phyloP scores from a whole-genome alignment of 2,329 filamentous ascomycete genomes.

The Epicoccum sorghinum region DNA sequence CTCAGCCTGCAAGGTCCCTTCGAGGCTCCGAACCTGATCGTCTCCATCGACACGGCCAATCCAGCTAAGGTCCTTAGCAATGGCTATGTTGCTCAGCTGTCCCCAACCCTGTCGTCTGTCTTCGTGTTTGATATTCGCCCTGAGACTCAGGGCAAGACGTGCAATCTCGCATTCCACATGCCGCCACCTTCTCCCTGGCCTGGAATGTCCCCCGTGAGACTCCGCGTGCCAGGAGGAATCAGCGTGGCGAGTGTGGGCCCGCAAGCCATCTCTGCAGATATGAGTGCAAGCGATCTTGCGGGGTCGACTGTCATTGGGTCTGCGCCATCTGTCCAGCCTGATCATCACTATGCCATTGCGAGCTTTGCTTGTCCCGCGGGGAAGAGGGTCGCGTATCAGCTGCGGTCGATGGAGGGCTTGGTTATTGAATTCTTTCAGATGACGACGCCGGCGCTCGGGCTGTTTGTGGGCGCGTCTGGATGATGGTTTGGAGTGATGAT shows the following conservation, averaged over 20 bases:
- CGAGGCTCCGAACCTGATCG: slow-evolving; percentile 47
- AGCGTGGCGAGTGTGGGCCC: slow-evolving; percentile 31
- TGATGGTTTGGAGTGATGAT: not conserved
- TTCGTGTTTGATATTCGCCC: slow-evolving; percentile 57
- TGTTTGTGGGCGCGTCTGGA: slow-evolving; percentile 28
- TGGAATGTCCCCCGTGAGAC: slow-evolving; percentile 44
- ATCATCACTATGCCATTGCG: slow-evolving; percentile 27
- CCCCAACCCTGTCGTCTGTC: slow-evolving; percentile 46
- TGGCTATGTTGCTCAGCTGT: slow-evolving; percentile 49
- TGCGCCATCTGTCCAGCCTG: slow-evolving; percentile 20
- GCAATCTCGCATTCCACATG: slow-evolving; percentile 56
- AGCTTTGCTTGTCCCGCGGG: slow-evolving; percentile 35
- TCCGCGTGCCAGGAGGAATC: slow-evolving; percentile 44
- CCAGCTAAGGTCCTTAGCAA: slow-evolving; percentile 51
- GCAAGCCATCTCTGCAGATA: slow-evolving; percentile 8
- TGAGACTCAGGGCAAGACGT: slow-evolving; percentile 50
- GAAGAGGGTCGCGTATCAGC: slow-evolving; percentile 29
- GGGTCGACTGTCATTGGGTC: slow-evolving; percentile 18
- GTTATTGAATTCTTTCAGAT: slow-evolving; percentile 39
- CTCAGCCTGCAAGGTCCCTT: slow-evolving; percentile 40
- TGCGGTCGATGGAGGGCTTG: slow-evolving; percentile 31
- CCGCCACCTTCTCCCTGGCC: slow-evolving; percentile 44
- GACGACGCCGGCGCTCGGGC: slow-evolving; percentile 26
- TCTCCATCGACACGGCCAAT: slow-evolving; percentile 44
- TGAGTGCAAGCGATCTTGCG: slow-evolving; percentile 17